Evolutionary conservation across 768 basidiomycete genomes (phyloP), one percentile per base, ranked within the genome.

Genomic region (Russula vinacea): DNA sequence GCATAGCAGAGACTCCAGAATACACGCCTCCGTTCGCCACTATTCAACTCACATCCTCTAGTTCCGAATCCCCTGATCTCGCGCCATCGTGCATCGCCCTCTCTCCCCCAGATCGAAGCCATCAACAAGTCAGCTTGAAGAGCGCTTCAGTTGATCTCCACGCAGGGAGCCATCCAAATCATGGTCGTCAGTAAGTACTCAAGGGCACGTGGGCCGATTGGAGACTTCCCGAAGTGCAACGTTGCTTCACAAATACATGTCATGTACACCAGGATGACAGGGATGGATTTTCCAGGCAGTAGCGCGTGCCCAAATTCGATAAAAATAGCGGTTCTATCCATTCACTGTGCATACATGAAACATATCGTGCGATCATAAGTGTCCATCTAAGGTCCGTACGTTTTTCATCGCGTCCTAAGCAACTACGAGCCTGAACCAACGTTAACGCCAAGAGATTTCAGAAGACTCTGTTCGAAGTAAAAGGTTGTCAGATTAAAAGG

Each of bases 281-380:
- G 8, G 29, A 14, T 6, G 16, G 14, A 51, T 51, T 51, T 29
- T 7, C 7, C 7, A 3, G 24, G 5, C 11, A 13, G 29, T 19
- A 33, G 32, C 29, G n/a, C n/a, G 19, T 33, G 29, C 13, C 9
- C 11, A 8, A 16, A 16, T 3, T 7, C 8, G 35, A 35, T 35
- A 19, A 13, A 57, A 45, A 14, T 6, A 58, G 22, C 16, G 6
- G 3, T 13, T 24, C 3, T n/a, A 9, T 55, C 53, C 35, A 39
- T 55, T 24, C 9, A 33, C 45, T 47, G 11, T 19, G 40, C 44
- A 62, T 47, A 62, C 33, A 55, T 45, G 35, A 39, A 39, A 58
- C 5, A 45, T 35, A 29, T 52, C 19, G 56, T 49, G 22, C 44
- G 8, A 22, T 60, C 53, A 33, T 55, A 35, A 60, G 11, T 55